These are phyloP conservation scores for Ajuga chamaepitys DNA, from an alignment of 257 asterid genomes.

Conservation along the genomic window DNA sequence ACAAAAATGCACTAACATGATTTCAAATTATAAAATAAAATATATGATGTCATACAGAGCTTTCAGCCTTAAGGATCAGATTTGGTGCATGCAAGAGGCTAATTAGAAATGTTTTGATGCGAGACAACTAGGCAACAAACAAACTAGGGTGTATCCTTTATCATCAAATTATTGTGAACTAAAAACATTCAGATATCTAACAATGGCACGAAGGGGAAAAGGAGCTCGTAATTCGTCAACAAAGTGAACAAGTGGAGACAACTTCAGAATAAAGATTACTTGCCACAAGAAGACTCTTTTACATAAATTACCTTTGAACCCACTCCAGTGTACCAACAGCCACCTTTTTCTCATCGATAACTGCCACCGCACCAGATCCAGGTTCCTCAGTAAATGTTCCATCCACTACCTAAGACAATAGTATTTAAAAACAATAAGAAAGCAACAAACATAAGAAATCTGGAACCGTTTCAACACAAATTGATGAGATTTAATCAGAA, in stretches of 20 bases:
- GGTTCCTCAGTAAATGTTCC: constrained; percentile 96
- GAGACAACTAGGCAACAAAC: background rate
- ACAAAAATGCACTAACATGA: background rate
- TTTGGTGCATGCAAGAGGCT: background rate
- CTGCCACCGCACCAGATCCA: constrained; percentile 96
- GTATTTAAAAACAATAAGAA: no score
- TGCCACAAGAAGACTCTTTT: constrained; percentile 9
- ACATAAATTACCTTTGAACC: constrained; percentile 65
- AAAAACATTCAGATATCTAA: background rate
- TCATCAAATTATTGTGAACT: background rate
- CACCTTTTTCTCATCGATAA: constrained; percentile 57
- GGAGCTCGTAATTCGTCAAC: background rate
- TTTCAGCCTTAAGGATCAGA: background rate
- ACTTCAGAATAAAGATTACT: background rate
- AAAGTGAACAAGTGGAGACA: background rate
- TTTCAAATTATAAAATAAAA: background rate
- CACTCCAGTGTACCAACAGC: constrained; percentile 93
- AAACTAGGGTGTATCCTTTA: background rate
- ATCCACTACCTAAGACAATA: constrained; percentile 72
- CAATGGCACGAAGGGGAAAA: background rate
- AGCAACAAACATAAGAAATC: constrained; percentile 25
- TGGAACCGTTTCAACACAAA: background rate
- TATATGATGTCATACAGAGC: background rate
- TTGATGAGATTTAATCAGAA: constrained; percentile 2
- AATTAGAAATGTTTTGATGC: background rate